Percentiles rank a stretch among this genome's conserved stretches.
Conservation (phyloP, 176 grass and related monocot genomes). For the Bromus sterilis region DNA sequence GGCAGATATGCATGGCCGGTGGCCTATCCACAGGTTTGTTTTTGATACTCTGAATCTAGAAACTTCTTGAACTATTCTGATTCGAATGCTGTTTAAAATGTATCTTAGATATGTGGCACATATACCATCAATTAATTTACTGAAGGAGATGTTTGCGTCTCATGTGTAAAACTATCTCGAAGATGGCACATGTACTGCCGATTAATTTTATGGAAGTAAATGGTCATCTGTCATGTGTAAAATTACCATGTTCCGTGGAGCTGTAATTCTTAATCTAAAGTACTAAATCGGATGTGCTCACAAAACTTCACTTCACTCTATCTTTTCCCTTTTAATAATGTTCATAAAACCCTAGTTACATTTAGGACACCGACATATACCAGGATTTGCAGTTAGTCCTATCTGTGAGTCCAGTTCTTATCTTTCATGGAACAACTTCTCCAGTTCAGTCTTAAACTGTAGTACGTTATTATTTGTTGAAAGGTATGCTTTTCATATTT, state of each 20-base stretch:
- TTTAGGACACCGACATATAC: not conserved
- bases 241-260: not conserved
- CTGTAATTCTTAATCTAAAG: not conserved
- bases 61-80: constrained; percentile 17
- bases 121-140: not conserved
- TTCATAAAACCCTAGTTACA: not conserved
- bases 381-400: not conserved
- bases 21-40: constrained; percentile 89
- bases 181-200: not conserved
- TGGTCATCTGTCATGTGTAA: not conserved
- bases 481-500: not conserved
- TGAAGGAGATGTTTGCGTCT: not conserved
- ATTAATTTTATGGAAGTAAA: not conserved
- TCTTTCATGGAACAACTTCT: not conserved
- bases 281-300: not conserved
- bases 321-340: not conserved
- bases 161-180: not conserved
- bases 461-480: not conserved
- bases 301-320: not conserved
- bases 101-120: not conserved
- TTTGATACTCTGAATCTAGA: constrained; percentile 6
- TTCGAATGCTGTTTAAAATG: not conserved
- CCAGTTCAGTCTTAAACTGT: not conserved
- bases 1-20: constrained; percentile 93
- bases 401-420: not conserved